phyloP scores from a whole-genome alignment of 192 early-diverging fungal species.

The Chytriomyces sp. region DNA sequence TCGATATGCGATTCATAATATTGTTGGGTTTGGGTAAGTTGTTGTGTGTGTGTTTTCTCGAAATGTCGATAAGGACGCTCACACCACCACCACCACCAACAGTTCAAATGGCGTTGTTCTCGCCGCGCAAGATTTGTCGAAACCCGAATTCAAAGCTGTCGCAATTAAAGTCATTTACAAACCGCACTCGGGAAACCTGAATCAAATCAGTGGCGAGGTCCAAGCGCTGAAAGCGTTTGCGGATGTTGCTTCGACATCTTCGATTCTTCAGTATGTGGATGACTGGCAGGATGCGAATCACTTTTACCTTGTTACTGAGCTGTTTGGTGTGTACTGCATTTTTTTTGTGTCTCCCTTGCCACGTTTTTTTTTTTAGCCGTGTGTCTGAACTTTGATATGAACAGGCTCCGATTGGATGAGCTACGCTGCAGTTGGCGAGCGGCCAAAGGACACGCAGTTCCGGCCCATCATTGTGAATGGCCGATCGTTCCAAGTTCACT shows the following conservation, averaged over 20 bases:
- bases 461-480: not conserved
- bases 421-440: not conserved
- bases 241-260: not conserved
- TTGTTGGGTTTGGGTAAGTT: slow-evolving; percentile 19
- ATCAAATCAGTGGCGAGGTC: not conserved
- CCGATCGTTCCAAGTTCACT: not conserved
- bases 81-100: too few relatives aligned
- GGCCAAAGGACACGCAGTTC: not conserved
- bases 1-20: not conserved
- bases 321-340: not conserved
- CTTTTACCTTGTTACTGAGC: slow-evolving; percentile 39
- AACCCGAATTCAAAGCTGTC: not conserved
- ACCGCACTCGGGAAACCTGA: not conserved
- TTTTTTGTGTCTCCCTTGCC: too few relatives aligned
- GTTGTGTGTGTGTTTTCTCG: too few relatives aligned
- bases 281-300: slow-evolving; percentile 25
- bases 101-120: slow-evolving; percentile 25
- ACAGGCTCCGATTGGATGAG: not conserved
- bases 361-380: too few relatives aligned
- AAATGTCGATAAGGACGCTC: too few relatives aligned
- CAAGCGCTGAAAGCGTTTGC: not conserved
- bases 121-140: not conserved
- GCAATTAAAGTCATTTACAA: slow-evolving; percentile 37
- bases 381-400: too few relatives aligned
- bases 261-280: not conserved